phyloP scores from a whole-genome alignment of 1,139 yeast species.

The Candida labiduridarum region DNA sequence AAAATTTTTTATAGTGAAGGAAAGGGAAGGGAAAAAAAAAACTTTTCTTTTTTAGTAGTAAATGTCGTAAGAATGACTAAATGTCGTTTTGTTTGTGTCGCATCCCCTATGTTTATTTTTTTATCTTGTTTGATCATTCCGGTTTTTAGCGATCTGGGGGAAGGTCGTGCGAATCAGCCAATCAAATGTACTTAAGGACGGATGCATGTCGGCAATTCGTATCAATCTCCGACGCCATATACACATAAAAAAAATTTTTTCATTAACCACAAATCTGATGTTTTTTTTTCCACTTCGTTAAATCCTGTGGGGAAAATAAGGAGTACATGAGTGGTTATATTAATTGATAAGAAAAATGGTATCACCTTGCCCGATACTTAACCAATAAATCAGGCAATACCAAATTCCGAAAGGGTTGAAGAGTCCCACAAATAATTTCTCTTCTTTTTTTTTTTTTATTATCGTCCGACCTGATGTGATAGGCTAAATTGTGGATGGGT shows the following conservation, averaged over 20 bases:
- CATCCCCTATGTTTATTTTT: constrained; percentile 1
- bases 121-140: neutral
- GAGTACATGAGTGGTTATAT: neutral
- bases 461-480: too few species aligned
- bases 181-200: neutral
- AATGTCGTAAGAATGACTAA: constrained; percentile 1
- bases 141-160: constrained; percentile 3
- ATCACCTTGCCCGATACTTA: too few species aligned
- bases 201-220: too few species aligned
- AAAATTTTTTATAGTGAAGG: neutral
- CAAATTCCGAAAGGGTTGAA: constrained; percentile 2
- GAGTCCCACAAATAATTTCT: neutral
- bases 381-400: neutral
- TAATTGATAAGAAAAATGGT: too few species aligned
- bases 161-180: neutral
- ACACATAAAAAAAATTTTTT: too few species aligned
- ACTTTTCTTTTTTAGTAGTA: neutral
- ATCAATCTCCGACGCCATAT: too few species aligned
- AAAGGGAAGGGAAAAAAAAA: neutral
- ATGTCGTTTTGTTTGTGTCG: neutral
- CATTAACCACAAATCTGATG: too few species aligned
- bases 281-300: too few species aligned
- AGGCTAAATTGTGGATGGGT: too few species aligned
- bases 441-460: neutral
- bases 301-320: neutral